Evolutionary conservation across 352 stramenopile species (phyloP).

Genomic region (Achlya hypogyna): DNA sequence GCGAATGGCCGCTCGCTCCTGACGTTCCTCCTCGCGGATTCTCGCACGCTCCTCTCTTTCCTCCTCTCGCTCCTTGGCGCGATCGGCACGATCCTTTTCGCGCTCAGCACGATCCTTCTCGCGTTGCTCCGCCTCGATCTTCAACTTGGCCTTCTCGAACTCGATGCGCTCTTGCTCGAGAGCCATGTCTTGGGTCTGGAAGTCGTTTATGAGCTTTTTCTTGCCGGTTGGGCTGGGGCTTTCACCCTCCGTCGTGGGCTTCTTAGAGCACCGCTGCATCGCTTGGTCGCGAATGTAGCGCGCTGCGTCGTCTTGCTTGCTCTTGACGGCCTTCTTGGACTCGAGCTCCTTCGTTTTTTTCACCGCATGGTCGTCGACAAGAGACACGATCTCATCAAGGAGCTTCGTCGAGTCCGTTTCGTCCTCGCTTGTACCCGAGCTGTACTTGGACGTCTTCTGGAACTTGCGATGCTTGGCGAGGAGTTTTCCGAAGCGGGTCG

Average conservation of each 20-base stretch:
- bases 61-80: no score
- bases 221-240: background rate
- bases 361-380: background rate
- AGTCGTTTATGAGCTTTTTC: background rate
- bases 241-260: background rate
- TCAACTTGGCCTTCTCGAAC: conserved; percentile 62
- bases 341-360: background rate
- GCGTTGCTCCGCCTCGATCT: conserved; percentile 62
- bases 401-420: background rate
- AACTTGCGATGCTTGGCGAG: background rate
- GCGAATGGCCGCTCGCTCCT: background rate
- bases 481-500: background rate
- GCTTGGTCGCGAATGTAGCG: background rate
- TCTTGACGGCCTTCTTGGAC: background rate
- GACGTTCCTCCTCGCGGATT: conserved; percentile 54
- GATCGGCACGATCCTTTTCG: no score
- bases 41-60: no score
- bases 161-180: conserved; percentile 61
- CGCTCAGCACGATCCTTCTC: conserved; percentile 54
- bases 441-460: background rate
- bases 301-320: background rate
- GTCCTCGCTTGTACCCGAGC: background rate
- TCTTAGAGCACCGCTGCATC: background rate
- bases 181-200: conserved; percentile 35
- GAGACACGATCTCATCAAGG: background rate